Evolutionary conservation across 805 yeast genomes (phyloP), one percentile per base, ranked within the genome.

Genomic region (Hemisphaericaspora nanyangensis): DNA sequence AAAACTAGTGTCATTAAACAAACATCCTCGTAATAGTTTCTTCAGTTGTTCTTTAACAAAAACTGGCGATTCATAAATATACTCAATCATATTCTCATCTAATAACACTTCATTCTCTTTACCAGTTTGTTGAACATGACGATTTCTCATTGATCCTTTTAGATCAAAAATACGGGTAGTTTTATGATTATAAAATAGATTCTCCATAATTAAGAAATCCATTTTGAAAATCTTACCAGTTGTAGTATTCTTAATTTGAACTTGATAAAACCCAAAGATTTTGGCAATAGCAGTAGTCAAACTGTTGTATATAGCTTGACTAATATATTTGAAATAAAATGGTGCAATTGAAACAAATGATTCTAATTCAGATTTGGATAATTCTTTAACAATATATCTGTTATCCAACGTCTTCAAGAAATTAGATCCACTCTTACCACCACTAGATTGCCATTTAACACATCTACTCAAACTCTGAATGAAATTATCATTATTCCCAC

Each of bases 31-130:
- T 35, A 93, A 60, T 28, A 89, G 63, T 50, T 85, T 82, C 56
- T 93, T 93, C 55, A 89, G 91, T 51, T 89, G 90, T 52, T 91
- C 97, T 42, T 91, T 72, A 5, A 93, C 95, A 68, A 88, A 95
- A 27, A 93, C 75, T 0, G 99, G 99, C 17, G 95, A 83, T 58
- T 93, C 99, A 54, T 88, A 93, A 43, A 95, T 91, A 56, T 88
- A 93, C 56, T 93, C 99, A 44, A 93, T 95, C 99, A 93, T 93
- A 55, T 93, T 93, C 53, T 93, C 99, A 61, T 93, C 99, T 39
- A 93, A 63, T 18, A 93, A 65, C 1, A 93, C 99, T 60, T 93
- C 98, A 54, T 93, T 89, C 46, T 85, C 96, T 54, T 80, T 82
- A 6, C 99, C 99, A 0, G 99, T 95, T 58, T 91, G 96, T 50